Conservation (phyloP, 805 yeast genomes). For the Saccharomycopsis javanensis region DNA sequence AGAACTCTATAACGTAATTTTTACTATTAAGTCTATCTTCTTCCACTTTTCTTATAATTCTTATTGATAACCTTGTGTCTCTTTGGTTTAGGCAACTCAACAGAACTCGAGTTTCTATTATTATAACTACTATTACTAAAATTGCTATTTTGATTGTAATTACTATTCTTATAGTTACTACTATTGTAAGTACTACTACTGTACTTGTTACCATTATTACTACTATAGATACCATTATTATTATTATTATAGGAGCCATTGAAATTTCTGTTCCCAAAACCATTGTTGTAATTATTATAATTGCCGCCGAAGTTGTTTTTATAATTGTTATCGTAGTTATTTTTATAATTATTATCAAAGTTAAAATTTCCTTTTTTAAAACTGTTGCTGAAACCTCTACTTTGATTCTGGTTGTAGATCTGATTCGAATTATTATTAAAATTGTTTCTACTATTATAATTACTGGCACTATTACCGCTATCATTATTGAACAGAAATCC, state of each 20-base stretch:
- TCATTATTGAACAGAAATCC: background rate
- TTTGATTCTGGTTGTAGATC: background rate
- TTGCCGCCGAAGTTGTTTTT: conserved; percentile 6
- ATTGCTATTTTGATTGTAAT: background rate
- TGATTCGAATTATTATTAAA: background rate
- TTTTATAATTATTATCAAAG: conserved; percentile 4
- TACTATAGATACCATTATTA: background rate
- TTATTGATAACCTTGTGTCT: conserved; percentile 8
- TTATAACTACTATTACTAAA: background rate
- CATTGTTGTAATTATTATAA: conserved; percentile 16
- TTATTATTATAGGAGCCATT: background rate
- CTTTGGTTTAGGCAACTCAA: conserved; percentile 8
- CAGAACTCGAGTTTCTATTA: background rate
- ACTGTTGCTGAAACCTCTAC: background rate
- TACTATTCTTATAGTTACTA: background rate
- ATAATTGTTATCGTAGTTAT: conserved; percentile 1
- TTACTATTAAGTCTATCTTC: background rate
- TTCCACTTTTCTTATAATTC: background rate
- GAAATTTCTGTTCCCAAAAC: conserved; percentile 7
- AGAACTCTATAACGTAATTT: too few relatives aligned
- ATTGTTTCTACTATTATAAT: background rate
- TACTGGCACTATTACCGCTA: background rate
- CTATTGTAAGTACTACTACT: background rate
- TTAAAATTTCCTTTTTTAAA: background rate
- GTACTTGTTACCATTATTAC: background rate